Percentiles rank a stretch among this genome's conserved stretches.
Evolutionary conservation across 148 eudicot genomes (phyloP).

Genomic region (Vaccinium myrtillus): DNA sequence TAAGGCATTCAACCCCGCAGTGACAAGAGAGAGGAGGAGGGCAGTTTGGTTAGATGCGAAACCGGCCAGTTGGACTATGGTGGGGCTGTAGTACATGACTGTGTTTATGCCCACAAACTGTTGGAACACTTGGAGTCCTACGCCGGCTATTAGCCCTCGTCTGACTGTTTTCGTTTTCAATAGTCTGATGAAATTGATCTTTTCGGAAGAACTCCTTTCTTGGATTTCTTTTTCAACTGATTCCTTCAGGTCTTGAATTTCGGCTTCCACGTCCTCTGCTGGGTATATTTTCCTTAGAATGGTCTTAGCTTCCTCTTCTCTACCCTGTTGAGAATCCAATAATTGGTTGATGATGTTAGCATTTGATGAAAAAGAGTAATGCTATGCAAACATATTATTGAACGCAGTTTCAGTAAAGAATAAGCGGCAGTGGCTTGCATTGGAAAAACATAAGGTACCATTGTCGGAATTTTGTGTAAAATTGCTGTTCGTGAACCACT

Average conservation of each 20-base stretch:
- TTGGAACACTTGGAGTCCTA: conserved; percentile 63
- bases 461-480: not conserved
- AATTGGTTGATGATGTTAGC: not conserved
- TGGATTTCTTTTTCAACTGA: conserved; percentile 45
- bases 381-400: not conserved
- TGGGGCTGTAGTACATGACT: conserved; percentile 67
- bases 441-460: not conserved
- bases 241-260: conserved; percentile 48
- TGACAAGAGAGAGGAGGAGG: conserved; percentile 59
- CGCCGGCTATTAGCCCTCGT: conserved; percentile 53
- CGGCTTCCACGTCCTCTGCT: conserved; percentile 41
- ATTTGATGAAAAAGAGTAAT: not conserved
- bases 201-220: conserved; percentile 24
- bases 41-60: conserved; percentile 62
- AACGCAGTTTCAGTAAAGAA: not conserved
- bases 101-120: conserved; percentile 75
- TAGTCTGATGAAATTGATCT: conserved; percentile 23
- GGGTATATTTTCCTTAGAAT: conserved; percentile 53
- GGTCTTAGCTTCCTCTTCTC: conserved; percentile 43
- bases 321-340: conserved; percentile 35
- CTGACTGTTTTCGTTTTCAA: conserved; percentile 40
- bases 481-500: not conserved
- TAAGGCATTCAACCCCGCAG: conserved; percentile 56
- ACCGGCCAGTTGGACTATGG: conserved; percentile 63
- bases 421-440: not conserved